phyloP scores from a whole-genome alignment of 2,329 filamentous ascomycete species.

The Xylaria digitata region DNA sequence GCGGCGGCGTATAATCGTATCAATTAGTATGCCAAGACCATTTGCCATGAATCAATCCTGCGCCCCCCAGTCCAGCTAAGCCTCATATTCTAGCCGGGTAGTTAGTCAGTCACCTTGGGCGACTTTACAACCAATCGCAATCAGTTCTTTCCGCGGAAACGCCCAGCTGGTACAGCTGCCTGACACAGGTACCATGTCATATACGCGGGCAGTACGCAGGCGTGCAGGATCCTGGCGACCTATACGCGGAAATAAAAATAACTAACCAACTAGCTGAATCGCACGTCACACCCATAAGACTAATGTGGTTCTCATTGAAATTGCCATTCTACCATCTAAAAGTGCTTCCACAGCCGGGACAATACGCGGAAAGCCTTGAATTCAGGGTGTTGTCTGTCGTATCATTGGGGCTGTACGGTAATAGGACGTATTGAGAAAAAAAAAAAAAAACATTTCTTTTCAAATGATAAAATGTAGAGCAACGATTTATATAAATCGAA shows the following conservation, averaged over 20 bases:
- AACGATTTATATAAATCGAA: not conserved
- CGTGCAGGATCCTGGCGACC: not conserved
- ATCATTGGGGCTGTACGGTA: constrained; percentile 11
- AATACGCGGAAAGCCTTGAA: constrained; percentile 22
- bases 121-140: constrained; percentile 18
- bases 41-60: no score
- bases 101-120: no score
- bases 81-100: not conserved
- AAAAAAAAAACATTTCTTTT: not conserved
- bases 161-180: no score
- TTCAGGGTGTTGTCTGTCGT: not conserved
- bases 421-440: not conserved
- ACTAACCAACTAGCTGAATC: not conserved
- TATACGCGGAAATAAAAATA: constrained; percentile 11
- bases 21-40: no score
- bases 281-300: no score
- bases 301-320: not conserved
- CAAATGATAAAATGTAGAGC: not conserved
- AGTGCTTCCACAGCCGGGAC: not conserved
- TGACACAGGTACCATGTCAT: not conserved
- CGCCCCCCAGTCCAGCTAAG: constrained; percentile 7
- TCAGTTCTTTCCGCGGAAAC: constrained; percentile 27
- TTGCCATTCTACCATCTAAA: not conserved
- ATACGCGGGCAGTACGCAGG: constrained; percentile 16
- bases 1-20: no score